Conservation (phyloP, 768 basidiomycete genomes). For the Suillus discolor region DNA sequence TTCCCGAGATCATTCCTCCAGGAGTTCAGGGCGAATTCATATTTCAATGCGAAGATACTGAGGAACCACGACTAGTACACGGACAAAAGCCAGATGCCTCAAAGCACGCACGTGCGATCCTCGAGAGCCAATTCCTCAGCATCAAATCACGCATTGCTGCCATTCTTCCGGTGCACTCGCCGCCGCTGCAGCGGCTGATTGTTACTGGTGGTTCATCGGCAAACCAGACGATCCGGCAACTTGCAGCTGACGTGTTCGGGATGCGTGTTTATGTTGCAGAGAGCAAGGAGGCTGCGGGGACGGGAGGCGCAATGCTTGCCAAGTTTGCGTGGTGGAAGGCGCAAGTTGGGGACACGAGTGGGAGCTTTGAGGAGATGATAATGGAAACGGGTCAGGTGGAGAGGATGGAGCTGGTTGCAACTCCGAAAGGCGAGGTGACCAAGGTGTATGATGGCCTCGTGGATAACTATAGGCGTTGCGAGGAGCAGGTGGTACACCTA, state of each 20-base stretch:
- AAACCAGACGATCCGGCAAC: constrained; percentile 71
- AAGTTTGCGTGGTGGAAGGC: constrained; percentile 70
- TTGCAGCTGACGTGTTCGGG: constrained; percentile 78
- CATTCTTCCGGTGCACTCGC: constrained; percentile 61
- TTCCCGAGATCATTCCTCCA: constrained; percentile 87
- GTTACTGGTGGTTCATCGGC: constrained; percentile 79
- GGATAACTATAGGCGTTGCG: constrained; percentile 55
- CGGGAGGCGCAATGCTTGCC: constrained; percentile 73
- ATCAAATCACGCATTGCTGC: constrained; percentile 72
- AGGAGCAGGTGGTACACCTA: constrained; percentile 46
- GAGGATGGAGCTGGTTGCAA: constrained; percentile 62
- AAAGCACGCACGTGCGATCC: constrained; percentile 68
- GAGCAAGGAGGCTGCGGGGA: constrained; percentile 70
- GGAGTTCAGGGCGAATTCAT: constrained; percentile 72
- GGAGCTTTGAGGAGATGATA: constrained; percentile 68
- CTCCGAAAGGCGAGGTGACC: constrained; percentile 47
- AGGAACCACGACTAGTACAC: constrained; percentile 29
- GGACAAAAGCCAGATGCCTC: constrained; percentile 41
- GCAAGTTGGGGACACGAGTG: constrained; percentile 37
- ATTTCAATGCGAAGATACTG: constrained; percentile 44
- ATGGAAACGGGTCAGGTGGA: constrained; percentile 42
- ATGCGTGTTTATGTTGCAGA: constrained; percentile 72
- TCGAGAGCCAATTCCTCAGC: constrained; percentile 85
- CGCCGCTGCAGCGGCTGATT: constrained; percentile 62
- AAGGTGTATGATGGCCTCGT: constrained; percentile 58